Evolutionary conservation across 495 filamentous ascomycete species (phyloP).

Genomic region (Penicillium atrosanguineum): DNA sequence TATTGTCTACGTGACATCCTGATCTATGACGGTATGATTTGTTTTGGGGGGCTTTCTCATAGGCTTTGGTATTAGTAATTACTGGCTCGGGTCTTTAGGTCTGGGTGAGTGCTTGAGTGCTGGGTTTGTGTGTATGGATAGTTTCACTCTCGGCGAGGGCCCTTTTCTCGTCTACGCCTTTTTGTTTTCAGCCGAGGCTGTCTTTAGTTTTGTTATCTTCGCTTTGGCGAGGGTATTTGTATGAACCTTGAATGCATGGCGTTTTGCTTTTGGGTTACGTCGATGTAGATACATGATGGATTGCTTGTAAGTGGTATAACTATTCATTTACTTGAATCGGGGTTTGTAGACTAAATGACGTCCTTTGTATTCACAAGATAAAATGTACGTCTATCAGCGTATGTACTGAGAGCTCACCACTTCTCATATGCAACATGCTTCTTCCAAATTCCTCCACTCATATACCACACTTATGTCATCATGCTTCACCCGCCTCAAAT

Average conservation of each 20-base stretch:
- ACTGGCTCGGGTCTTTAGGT: neutral
- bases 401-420: neutral
- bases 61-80: neutral
- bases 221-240: neutral
- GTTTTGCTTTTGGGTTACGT: neutral
- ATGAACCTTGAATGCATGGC: conserved; percentile 5
- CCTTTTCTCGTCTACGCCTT: too few species aligned
- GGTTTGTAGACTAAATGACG: neutral
- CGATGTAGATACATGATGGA: neutral
- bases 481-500: neutral
- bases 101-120: neutral
- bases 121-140: neutral
- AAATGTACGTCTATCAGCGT: neutral
- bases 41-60: neutral
- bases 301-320: neutral
- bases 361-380: neutral
- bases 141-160: too few species aligned
- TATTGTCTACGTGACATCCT: neutral
- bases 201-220: neutral
- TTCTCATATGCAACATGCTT: neutral
- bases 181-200: too few species aligned
- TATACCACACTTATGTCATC: too few species aligned
- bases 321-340: neutral
- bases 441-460: too few species aligned
- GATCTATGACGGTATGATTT: neutral